Evolutionary conservation across 129 eudicot genomes (phyloP), one percentile per base, ranked within the genome.

Genomic region (Saposhnikovia divaricata): DNA sequence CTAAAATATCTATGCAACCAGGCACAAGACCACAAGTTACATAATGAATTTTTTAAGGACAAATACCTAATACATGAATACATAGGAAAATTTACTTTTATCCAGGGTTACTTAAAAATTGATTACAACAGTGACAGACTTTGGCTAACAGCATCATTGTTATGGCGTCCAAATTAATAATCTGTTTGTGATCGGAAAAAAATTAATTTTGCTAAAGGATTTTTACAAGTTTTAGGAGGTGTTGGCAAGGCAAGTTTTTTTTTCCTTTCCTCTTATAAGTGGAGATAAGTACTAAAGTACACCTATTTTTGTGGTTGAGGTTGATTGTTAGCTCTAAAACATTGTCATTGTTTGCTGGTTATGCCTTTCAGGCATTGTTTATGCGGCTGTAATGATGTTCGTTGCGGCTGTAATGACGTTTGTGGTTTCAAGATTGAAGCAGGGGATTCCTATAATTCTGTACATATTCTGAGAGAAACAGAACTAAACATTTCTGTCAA

Each of bases 331-430:
- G 25, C 40, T 38, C 28, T 37, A 38, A 34, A 37, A 70, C 10
- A 71, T 71, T 43, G 2, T 38, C 74, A 16, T 72, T 40, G 47
- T 72, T 72, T 72, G 76, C 76, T 70, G 39, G 27, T 70, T 70
- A 59, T 63, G 71, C 71, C 39, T 63, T 61, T 55, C 13, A 28
- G 71, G 38, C 38, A 27, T 12, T 63, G 37, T 34, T 34, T 34
- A 34, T 34, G 37, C 37, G 37, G 37, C 37, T 34, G 37, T 34
- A 34, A 34, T 34, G 37, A 34, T 34, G 37, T 34, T 34, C 37
- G 37, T 34, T 34, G 37, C 37, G 37, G 37, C 37, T 34, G 37
- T 34, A 34, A 34, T 34, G 37, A 34, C 37, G 37, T 34, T 34
- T 34, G 37, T 34, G 37, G 37, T 34, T 34, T 34, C 37, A 34